Evolutionary conservation across 257 asterid genomes (phyloP), one percentile per base, ranked within the genome.

Genomic region (Sherardia arvensis): DNA sequence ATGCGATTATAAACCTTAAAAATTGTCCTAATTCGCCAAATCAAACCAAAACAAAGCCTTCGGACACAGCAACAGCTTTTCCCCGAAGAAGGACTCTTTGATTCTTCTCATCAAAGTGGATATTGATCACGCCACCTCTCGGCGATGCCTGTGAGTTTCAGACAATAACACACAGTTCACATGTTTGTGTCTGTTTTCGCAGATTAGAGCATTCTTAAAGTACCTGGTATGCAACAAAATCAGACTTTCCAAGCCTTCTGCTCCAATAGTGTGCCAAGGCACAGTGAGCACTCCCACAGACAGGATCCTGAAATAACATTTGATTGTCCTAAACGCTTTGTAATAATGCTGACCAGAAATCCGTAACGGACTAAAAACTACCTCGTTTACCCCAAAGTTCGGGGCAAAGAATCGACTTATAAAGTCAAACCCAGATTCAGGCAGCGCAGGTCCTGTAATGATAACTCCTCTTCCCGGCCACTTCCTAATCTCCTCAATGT

Each of bases 271-370:
- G 66, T 26, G 82, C 93, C 64, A 92, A 71, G 36, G 96, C 88
- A 76, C 99, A 92, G 65, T 92, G 96, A 22, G 86, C 96, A 69
- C 97, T 92, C 62, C 99, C 99, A 75, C 94, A 82, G 51, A 92
- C 99, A 68, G 91, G 95, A 72, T 92, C 99, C 99, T 92, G 66
- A 65, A 59, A 36, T 47, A 20, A 38, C 15, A 38, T 38, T 38
- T n/a, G n/a, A n/a, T n/a, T n/a, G n/a, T n/a, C n/a, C n/a, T n/a
- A n/a, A n/a, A n/a, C n/a, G n/a, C n/a, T n/a, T n/a, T n/a, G n/a
- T n/a, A n/a, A n/a, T n/a, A n/a, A n/a, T n/a, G n/a, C n/a, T n/a
- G n/a, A n/a, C n/a, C n/a, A n/a, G n/a, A n/a, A n/a, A n/a, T n/a
- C n/a, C n/a, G n/a, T n/a, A n/a, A n/a, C n/a, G n/a, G n/a, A n/a